phyloP scores from a whole-genome alignment of 345 rosid species.

The Raphanus sativus region DNA sequence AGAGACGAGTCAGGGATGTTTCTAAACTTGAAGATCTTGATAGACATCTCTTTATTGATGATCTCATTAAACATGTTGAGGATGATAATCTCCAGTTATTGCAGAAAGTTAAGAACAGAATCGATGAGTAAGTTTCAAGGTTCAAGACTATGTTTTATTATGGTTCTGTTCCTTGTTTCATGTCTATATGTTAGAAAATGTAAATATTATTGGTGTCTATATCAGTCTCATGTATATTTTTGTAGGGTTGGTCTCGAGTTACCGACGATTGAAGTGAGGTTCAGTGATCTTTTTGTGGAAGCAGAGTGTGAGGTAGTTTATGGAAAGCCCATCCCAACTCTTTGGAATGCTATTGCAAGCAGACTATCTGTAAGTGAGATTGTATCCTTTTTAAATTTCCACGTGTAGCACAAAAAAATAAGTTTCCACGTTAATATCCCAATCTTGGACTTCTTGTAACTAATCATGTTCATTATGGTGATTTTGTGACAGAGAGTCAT shows the following conservation, averaged over 20 bases:
- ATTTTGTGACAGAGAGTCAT: constrained; percentile 11
- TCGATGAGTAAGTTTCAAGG: constrained; percentile 45
- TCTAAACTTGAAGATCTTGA: constrained; percentile 44
- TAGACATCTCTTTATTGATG: constrained; percentile 47
- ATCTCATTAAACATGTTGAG: constrained; percentile 51
- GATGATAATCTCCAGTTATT: constrained; percentile 46
- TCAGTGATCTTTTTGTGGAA: constrained; percentile 40
- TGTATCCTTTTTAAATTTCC: not conserved
- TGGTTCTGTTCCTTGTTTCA: not conserved
- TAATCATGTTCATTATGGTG: not conserved
- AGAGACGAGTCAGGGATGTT: constrained; percentile 41
- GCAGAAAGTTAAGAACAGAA: constrained; percentile 44
- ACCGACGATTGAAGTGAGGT: constrained; percentile 47
- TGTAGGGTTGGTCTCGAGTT: constrained; percentile 42
- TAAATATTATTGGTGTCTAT: not conserved
- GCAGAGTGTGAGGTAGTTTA: constrained; percentile 44
- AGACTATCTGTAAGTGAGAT: constrained; percentile 27
- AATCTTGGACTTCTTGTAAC: not conserved
- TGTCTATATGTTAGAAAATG: not conserved
- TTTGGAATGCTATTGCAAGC: constrained; percentile 39
- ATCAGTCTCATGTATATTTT: not conserved
- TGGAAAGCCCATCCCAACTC: constrained; percentile 51
- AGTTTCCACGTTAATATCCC: not conserved
- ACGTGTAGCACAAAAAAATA: no score
- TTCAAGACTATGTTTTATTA: not conserved